A percentile compares a stretch with the other conserved stretches of the same genome.
Conservation (phyloP, 2,329 filamentous ascomycete species). For the Trichoderma lentiforme region DNA sequence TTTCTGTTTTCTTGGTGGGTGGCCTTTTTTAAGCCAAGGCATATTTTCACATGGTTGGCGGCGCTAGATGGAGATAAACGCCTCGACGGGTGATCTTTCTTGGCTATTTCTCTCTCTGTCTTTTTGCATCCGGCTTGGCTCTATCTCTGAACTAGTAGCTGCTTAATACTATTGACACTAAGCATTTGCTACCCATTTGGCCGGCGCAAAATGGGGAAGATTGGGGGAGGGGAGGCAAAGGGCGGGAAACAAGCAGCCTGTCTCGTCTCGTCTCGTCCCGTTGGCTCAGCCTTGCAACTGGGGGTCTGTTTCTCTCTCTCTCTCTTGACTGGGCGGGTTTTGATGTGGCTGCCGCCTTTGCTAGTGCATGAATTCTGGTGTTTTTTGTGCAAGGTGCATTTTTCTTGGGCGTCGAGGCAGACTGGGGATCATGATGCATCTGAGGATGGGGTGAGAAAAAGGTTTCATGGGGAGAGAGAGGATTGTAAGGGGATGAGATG, state of each 20-base stretch:
- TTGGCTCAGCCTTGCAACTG: neutral
- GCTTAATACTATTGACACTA: neutral
- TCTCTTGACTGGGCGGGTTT: neutral
- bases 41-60: neutral
- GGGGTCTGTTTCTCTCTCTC: neutral
- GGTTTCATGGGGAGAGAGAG: neutral
- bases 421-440: neutral
- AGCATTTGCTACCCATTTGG: neutral
- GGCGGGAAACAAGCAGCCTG: neutral
- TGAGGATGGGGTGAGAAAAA: neutral
- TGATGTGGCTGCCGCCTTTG: neutral
- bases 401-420: neutral
- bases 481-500: neutral
- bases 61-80: neutral
- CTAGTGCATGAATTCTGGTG: neutral
- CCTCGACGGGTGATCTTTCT: neutral
- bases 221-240: neutral
- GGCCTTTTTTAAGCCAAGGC: neutral
- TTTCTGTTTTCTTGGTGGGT: neutral
- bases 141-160: neutral
- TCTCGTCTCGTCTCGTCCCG: neutral
- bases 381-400: neutral
- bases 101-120: neutral
- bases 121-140: neutral
- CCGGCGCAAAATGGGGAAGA: neutral